Evolutionary conservation across 2,329 filamentous ascomycete genomes (phyloP), one percentile per base, ranked within the genome.

Genomic region (Dothidotthia symphoricarpi): DNA sequence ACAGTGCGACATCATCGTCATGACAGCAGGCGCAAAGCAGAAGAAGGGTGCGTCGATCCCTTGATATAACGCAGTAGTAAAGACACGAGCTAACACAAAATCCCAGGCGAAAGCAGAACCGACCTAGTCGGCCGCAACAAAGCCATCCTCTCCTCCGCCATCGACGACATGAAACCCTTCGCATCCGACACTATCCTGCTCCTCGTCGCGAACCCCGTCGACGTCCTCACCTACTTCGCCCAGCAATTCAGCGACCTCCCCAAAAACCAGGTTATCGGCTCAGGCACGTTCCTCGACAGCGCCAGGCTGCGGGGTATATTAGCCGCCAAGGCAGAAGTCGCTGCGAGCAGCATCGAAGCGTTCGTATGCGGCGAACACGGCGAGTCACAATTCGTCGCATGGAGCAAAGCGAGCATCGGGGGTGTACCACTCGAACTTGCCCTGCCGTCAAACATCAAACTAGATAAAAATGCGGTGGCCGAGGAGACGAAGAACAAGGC

Each of bases 121-220:
- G 52, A 55, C 34, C 38, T 54, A 0, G 51, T 55, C 22, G 46
- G 46, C 6, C 44, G 48, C 28, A 55, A 55, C 34, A 55, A 54
- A 22, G 30, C 44, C n/a, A 55, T 55, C 6, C 42, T 55, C 6
- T 22, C 50, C 27, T 51, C 48, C 14, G 48, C 48, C 8, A 48
- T 55, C 11, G 16, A 15, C n/a, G 50, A 54, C 16, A 54, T 54
- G 52, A 45, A 50, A 4, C 50, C 52, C 2, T 50, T 55, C 12
- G 41, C 41, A 9, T 2, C 16, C 8, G 42, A 55, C 24, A 45
- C 50, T 1, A 37, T 54, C 13, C 39, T 55, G 1, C 34, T 54
- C 6, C 37, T 55, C 6, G 52, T 55, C 12, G 50, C 52, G 17
- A 55, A 55, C 34, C 52, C 52, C n/a, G 52, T 55, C 24, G 52